Evolutionary conservation across 129 eudicot species (phyloP).

Genomic region (Flaveria robusta): DNA sequence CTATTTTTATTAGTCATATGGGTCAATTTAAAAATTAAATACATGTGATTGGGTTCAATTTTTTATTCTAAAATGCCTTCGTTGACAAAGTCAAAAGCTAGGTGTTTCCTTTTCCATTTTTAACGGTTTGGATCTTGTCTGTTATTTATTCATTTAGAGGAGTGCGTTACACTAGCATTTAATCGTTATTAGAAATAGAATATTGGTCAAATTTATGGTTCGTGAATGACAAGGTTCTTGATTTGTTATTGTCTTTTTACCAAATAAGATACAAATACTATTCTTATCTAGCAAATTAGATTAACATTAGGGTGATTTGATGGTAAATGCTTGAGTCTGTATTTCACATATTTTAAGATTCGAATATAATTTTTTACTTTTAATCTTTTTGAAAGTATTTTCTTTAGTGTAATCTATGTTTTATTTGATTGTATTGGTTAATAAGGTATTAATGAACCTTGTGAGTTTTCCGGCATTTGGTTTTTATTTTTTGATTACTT

Average conservation of each 20-base stretch:
- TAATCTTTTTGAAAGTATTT: no score
- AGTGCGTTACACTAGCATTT: conserved; percentile 20
- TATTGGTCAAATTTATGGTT: conserved; percentile 30
- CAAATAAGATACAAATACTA: background rate
- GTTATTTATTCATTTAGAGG: conserved; percentile 13
- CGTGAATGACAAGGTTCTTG: conserved; percentile 29
- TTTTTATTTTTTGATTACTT: no score
- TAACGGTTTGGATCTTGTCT: conserved; percentile 34
- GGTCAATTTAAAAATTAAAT: conserved; percentile 8
- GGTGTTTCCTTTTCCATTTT: background rate
- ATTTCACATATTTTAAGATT: no score
- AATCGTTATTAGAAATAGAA: conserved; percentile 6
- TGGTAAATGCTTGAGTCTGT: no score
- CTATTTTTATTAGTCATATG: conserved; percentile 26
- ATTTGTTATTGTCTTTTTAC: background rate
- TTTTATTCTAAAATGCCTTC: conserved; percentile 11
- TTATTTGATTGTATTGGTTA: no score
- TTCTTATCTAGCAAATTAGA: background rate
- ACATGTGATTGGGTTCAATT: conserved; percentile 30
- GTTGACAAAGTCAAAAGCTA: conserved; percentile 35
- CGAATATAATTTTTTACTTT: no score
- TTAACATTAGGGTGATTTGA: no score
- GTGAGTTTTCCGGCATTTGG: no score
- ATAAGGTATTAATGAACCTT: no score
- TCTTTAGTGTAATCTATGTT: no score